Percentiles rank a stretch among this genome's conserved stretches.
phyloP scores from a whole-genome alignment of 495 filamentous ascomycete species.

The Penicillium goetzii region DNA sequence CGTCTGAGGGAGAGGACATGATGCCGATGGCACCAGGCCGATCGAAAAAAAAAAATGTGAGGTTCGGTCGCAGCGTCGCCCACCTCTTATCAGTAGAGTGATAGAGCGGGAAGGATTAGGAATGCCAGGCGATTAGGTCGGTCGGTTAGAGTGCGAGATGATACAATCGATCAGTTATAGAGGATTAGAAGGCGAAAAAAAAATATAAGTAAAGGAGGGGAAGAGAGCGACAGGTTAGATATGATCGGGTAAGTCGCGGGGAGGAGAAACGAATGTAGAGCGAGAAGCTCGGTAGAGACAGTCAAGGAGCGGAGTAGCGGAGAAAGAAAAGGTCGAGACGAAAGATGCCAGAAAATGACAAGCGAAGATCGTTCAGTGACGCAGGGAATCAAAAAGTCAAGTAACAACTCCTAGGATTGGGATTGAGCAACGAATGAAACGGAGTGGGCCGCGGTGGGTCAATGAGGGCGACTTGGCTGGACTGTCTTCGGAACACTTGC shows the following conservation, averaged over 20 bases:
- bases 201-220: not conserved
- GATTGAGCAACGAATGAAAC: constrained; percentile 20
- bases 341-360: not conserved
- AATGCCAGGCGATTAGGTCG: not conserved
- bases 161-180: not conserved
- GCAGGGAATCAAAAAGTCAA: not conserved
- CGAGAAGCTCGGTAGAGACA: not conserved
- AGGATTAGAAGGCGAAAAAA: not conserved
- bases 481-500: constrained; percentile 4
- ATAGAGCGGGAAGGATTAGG: constrained; percentile 1
- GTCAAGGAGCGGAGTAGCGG: not conserved
- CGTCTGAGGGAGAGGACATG: constrained; percentile 60
- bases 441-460: constrained; percentile 27
- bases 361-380: not conserved
- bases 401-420: not conserved
- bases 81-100: constrained; percentile 14
- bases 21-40: constrained; percentile 45
- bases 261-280: constrained; percentile 7
- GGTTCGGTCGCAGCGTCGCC: not conserved
- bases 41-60: constrained; percentile 31
- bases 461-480: constrained; percentile 16
- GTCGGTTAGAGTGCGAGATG: not conserved
- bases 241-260: not conserved
- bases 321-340: not conserved
- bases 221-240: not conserved